Percentiles rank a stretch among this genome's conserved stretches.
Conservation (phyloP, 1,139 yeast genomes). For the Geotrichum klebahnii region DNA sequence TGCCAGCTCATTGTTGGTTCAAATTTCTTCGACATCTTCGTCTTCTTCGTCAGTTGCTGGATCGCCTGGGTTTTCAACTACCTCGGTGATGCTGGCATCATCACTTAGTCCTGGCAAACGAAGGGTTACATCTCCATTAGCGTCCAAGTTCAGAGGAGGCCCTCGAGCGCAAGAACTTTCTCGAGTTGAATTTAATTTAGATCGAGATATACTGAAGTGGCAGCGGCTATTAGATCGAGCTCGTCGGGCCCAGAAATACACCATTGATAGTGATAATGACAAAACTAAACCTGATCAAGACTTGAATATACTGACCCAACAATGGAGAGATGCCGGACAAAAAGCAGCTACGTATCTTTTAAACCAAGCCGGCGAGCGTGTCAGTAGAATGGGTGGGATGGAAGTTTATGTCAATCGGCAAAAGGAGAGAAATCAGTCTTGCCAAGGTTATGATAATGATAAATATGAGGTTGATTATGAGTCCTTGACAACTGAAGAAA, state of each 20-base stretch:
- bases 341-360: slow-evolving; percentile 44
- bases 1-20: neutral
- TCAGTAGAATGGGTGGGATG: slow-evolving; percentile 47
- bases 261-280: no score
- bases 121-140: slow-evolving; percentile 24
- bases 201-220: slow-evolving; percentile 33
- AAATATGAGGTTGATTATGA: slow-evolving; percentile 37
- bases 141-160: slow-evolving; percentile 10
- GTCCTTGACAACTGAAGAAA: slow-evolving; percentile 36
- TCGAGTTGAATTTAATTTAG: slow-evolving; percentile 30
- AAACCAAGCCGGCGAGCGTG: slow-evolving; percentile 43
- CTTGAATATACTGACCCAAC: slow-evolving; percentile 36
- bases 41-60: no score
- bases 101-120: slow-evolving; percentile 1
- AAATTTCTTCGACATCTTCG: neutral
- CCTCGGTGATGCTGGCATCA: neutral
- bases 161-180: slow-evolving; percentile 18
- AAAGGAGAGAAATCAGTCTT: no score
- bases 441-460: no score
- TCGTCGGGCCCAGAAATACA: slow-evolving; percentile 39
- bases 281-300: slow-evolving; percentile 25
- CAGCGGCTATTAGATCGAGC: slow-evolving; percentile 31
- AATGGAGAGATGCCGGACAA: slow-evolving; percentile 47
- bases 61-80: neutral
- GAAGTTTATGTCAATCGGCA: slow-evolving; percentile 41